A percentile compares a stretch with the other conserved stretches of the same genome.
These are phyloP conservation scores for Haplosporangium sp. DNA, from an alignment of 371 early-diverging fungal genomes.

Conservation along the genomic window DNA sequence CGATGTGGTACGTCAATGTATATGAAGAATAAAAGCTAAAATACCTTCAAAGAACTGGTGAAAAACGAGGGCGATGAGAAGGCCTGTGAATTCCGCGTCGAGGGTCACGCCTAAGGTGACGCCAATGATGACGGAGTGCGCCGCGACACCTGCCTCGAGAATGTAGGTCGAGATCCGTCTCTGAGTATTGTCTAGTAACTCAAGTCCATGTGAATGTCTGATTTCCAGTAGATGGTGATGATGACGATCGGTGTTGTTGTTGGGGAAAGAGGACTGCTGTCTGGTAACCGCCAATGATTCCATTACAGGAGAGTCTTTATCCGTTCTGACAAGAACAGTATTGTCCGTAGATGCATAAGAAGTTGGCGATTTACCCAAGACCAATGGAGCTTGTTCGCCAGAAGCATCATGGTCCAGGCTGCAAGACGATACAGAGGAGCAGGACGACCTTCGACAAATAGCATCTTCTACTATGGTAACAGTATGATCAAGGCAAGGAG, in stretches of 20 bases:
- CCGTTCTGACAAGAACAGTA: no score
- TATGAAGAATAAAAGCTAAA: no score
- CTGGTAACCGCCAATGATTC: neutral
- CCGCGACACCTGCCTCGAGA: constrained; percentile 85
- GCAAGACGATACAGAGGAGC: constrained; percentile 11
- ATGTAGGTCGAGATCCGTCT: constrained; percentile 58
- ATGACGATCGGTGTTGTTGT: neutral
- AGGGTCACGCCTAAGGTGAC: constrained; percentile 78
- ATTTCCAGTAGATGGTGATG: constrained; percentile 19
- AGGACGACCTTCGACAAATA: constrained; percentile 2
- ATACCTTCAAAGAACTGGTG: constrained; percentile 69
- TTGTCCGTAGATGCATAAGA: no score
- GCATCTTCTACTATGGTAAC: constrained; percentile 12
- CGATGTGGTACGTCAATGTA: no score
- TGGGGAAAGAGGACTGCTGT: neutral
- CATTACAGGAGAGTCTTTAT: neutral
- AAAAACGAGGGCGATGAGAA: constrained; percentile 84
- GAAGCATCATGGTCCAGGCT: neutral
- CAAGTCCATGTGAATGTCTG: constrained; percentile 21
- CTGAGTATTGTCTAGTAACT: constrained; percentile 18
- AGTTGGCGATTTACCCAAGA: no score
- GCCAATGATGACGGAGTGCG: constrained; percentile 92
- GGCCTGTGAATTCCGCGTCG: constrained; percentile 69
- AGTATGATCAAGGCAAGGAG: constrained; percentile 22
- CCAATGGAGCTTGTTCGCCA: neutral